A percentile compares a stretch with the other conserved stretches of the same genome.
Conservation (phyloP, 305 asterid genomes). For the Solanum aculeatissimum region DNA sequence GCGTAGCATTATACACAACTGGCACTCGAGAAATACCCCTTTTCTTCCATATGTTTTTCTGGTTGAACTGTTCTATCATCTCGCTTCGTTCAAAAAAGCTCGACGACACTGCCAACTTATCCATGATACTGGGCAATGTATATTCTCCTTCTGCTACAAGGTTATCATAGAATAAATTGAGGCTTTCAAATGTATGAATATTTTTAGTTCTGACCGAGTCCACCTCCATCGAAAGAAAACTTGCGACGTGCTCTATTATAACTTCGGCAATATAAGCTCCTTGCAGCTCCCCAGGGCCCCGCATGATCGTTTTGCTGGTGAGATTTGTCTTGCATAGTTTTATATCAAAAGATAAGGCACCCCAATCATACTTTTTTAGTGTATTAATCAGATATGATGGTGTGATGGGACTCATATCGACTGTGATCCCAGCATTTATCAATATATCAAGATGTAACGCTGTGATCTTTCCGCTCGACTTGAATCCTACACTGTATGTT, state of each 20-base stretch:
- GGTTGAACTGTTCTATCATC: slow-evolving; percentile 30
- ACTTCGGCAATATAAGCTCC: slow-evolving; percentile 65
- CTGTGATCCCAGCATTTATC: background rate
- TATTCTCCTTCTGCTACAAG: slow-evolving; percentile 36
- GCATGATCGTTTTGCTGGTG: slow-evolving; percentile 17
- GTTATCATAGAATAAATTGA: slow-evolving; percentile 26
- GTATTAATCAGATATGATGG: slow-evolving; percentile 27
- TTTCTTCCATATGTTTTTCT: slow-evolving; percentile 33
- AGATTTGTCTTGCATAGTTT: background rate
- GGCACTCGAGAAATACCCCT: slow-evolving; percentile 74
- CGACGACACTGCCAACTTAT: slow-evolving; percentile 36
- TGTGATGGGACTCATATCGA: slow-evolving; percentile 48
- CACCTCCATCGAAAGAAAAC: slow-evolving; percentile 31
- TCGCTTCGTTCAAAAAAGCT: slow-evolving; percentile 20
- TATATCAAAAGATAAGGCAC: background rate
- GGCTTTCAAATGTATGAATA: slow-evolving; percentile 47
- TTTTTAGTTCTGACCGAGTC: slow-evolving; percentile 41
- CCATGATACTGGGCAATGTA: slow-evolving; percentile 49
- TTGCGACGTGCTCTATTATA: slow-evolving; percentile 54
- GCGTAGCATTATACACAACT: slow-evolving; percentile 19
- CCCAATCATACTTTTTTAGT: slow-evolving; percentile 45
- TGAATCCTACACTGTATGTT: slow-evolving; percentile 55
- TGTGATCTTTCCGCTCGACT: slow-evolving; percentile 59
- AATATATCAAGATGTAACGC: slow-evolving; percentile 13
- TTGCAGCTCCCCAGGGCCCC: slow-evolving; percentile 76